A percentile compares a stretch with the other conserved stretches of the same genome.
These are phyloP conservation scores for Crithidia fasciculata DNA, from an alignment of 208 protist genomes.

Conservation along the genomic window DNA sequence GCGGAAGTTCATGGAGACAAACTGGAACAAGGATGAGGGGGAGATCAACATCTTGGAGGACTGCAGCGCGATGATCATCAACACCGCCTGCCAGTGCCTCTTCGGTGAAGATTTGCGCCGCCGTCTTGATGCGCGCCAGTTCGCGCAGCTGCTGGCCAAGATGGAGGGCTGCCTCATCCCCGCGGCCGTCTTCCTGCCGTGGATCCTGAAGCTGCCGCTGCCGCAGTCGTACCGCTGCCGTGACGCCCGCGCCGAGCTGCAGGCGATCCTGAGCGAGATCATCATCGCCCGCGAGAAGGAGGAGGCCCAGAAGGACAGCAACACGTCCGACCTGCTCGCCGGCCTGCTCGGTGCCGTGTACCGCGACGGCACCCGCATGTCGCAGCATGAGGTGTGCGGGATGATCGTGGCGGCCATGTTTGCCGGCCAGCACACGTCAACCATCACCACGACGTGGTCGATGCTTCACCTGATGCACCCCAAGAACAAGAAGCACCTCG, in stretches of 20 bases:
- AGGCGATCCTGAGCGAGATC: conserved; percentile 85
- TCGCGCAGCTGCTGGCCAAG: conserved; percentile 81
- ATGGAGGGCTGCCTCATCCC: conserved; percentile 90
- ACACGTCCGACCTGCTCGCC: conserved; percentile 86
- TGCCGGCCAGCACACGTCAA: conserved; percentile 94
- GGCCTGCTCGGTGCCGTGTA: conserved; percentile 87
- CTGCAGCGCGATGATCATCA: conserved; percentile 93
- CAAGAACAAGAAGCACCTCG: conserved; percentile 67
- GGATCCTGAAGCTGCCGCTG: conserved; percentile 80
- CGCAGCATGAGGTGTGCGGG: conserved; percentile 91
- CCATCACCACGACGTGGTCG: conserved; percentile 93
- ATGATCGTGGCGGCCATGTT: conserved; percentile 94
- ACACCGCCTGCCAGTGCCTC: conserved; percentile 92
- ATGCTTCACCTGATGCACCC: conserved; percentile 81
- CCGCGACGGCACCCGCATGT: conserved; percentile 86
- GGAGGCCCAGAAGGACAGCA: conserved; percentile 74
- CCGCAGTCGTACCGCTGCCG: conserved; percentile 81
- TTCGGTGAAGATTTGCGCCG: conserved; percentile 92
- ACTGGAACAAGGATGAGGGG: conserved; percentile 84
- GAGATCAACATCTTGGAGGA: conserved; percentile 87
- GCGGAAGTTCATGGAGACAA: conserved; percentile 74
- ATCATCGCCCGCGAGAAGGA: conserved; percentile 87
- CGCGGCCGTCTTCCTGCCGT: conserved; percentile 83
- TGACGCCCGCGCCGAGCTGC: conserved; percentile 83
- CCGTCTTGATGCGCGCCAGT: conserved; percentile 76